Conservation (phyloP, 2,329 filamentous ascomycete species). For the Botryotinia narcissicola region DNA sequence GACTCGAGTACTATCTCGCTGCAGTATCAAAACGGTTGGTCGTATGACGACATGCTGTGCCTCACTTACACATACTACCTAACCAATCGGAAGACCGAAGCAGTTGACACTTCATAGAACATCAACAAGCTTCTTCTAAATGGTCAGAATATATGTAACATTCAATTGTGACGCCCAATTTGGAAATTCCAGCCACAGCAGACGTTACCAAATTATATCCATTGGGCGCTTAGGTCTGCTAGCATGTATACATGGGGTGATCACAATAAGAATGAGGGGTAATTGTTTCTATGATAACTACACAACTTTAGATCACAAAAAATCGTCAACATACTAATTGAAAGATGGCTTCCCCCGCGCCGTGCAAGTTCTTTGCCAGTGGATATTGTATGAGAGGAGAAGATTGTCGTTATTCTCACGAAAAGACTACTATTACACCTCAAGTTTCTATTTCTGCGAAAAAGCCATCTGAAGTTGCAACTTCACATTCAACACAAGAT, state of each 20-base stretch:
- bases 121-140: not conserved
- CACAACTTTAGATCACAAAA: not conserved
- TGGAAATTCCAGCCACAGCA: not conserved
- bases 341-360: not conserved
- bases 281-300: not conserved
- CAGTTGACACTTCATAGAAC: not conserved
- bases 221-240: no score
- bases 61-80: not conserved
- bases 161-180: not conserved
- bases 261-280: not conserved
- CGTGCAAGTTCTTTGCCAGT: not conserved
- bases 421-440: not conserved
- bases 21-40: not conserved
- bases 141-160: not conserved
- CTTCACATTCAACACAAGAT: not conserved
- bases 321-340: not conserved
- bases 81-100: not conserved
- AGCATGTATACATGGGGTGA: not conserved
- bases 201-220: not conserved
- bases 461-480: not conserved
- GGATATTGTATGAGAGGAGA: not conserved
- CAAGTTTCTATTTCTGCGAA: not conserved
- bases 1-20: not conserved
- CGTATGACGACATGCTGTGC: not conserved
- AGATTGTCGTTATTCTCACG: constrained; percentile 1